Percentiles rank a stretch among this genome's conserved stretches.
phyloP scores from a whole-genome alignment of 1,139 yeast species.

The Yamadazyma songkhlaensis region DNA sequence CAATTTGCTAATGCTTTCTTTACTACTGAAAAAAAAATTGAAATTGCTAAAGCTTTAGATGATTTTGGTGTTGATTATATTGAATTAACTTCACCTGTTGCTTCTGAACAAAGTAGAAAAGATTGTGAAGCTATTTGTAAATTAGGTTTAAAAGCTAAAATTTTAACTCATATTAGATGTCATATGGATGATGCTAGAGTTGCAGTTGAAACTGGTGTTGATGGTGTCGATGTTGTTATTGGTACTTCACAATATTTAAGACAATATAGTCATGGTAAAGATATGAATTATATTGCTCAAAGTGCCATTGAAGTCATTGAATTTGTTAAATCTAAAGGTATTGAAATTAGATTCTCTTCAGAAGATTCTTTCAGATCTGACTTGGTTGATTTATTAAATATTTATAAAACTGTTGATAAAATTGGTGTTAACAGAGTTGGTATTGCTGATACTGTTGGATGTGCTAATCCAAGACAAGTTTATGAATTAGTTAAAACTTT shows the following conservation, averaged over 20 bases:
- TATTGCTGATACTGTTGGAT: constrained; percentile 98
- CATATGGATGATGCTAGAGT: constrained; percentile 98
- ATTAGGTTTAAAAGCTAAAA: constrained; percentile 92
- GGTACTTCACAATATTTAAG: constrained; percentile 96
- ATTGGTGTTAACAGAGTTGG: constrained; percentile 99
- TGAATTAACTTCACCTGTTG: constrained; percentile 96
- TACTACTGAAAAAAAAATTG: constrained; percentile 92
- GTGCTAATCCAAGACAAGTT: constrained; percentile 99
- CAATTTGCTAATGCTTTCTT: constrained; percentile 98
- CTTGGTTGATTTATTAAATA: constrained; percentile 89
- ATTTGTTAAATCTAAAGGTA: constrained; percentile 95
- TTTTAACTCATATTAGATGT: constrained; percentile 89
- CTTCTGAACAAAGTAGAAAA: constrained; percentile 86
- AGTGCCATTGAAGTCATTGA: constrained; percentile 96
- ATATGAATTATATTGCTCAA: constrained; percentile 97
- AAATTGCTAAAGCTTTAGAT: constrained; percentile 95
- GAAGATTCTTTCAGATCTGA: constrained; percentile 98
- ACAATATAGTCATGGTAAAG: constrained; percentile 96
- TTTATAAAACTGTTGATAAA: constrained; percentile 94
- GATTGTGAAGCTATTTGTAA: constrained; percentile 99
- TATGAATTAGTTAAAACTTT: constrained; percentile 93
- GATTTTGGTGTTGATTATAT: constrained; percentile 98
- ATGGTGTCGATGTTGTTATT: constrained; percentile 97
- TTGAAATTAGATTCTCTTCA: constrained; percentile 93
- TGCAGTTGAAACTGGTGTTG: constrained; percentile 98